Conservation (phyloP, 495 filamentous ascomycete species). For the Penicillium daleae region DNA sequence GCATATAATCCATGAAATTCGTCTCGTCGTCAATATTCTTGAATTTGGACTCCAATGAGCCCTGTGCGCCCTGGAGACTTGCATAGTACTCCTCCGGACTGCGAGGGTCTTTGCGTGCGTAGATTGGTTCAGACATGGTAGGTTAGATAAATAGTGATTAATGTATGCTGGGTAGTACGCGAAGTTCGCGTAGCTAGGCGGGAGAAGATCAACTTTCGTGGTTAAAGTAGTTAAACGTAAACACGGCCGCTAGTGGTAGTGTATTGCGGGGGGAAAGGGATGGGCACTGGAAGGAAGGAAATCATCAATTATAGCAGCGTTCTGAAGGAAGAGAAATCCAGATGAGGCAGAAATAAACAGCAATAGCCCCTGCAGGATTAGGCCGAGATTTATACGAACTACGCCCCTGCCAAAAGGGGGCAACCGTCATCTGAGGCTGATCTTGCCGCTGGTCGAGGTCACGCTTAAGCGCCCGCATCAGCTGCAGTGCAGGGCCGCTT, state of each 20-base stretch:
- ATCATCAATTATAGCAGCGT: not conserved
- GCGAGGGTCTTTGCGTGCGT: constrained; percentile 19
- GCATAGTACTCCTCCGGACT: constrained; percentile 44
- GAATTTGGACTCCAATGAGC: constrained; percentile 43
- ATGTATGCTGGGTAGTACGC: not conserved
- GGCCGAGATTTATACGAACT: not conserved
- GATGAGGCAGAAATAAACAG: too few species aligned
- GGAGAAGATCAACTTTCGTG: not conserved
- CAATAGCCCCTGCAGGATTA: not conserved
- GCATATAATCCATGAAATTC: constrained; percentile 48
- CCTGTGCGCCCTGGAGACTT: constrained; percentile 28
- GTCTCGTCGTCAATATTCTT: constrained; percentile 57
- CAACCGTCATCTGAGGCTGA: constrained; percentile 28
- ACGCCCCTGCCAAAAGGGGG: constrained; percentile 14
- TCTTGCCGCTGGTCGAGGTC: constrained; percentile 30
- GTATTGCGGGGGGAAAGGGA: not conserved
- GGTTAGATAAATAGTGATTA: not conserved
- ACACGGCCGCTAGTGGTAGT: not conserved
- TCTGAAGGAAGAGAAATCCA: not conserved
- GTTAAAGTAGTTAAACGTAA: not conserved
- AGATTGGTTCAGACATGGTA: constrained; percentile 20
- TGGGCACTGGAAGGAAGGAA: not conserved
- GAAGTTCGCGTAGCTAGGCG: not conserved
- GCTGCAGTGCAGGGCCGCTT: constrained; percentile 17
- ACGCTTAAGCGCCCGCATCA: constrained; percentile 35